phyloP scores from a whole-genome alignment of 768 basidiomycete genomes.

The Amylocystis lapponica region DNA sequence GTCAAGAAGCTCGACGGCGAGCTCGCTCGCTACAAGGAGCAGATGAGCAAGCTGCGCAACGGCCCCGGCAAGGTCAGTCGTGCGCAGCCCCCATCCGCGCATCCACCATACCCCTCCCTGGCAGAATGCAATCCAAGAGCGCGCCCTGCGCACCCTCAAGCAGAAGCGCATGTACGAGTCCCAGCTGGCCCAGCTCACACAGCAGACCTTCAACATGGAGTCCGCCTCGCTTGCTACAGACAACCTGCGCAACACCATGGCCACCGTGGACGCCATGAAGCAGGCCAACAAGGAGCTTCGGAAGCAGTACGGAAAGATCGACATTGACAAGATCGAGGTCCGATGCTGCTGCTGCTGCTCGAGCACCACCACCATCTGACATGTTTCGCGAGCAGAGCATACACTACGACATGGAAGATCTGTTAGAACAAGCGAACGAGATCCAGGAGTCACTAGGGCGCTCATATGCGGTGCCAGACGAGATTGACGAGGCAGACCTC shows the following conservation, averaged over 20 bases:
- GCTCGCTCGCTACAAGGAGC: slow-evolving; percentile 86
- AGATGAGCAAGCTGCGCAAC: slow-evolving; percentile 88
- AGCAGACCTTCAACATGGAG: slow-evolving; percentile 99
- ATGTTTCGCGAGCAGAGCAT: slow-evolving; percentile 60
- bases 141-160: slow-evolving; percentile 88
- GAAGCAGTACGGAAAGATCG: slow-evolving; percentile 95
- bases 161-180: slow-evolving; percentile 96
- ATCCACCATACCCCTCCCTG: not conserved
- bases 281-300: slow-evolving; percentile 92
- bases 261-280: slow-evolving; percentile 95
- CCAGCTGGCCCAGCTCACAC: slow-evolving; percentile 84
- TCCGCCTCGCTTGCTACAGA: slow-evolving; percentile 94
- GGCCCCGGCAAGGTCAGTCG: slow-evolving; percentile 87
- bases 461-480: slow-evolving; percentile 95
- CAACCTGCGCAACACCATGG: slow-evolving; percentile 98
- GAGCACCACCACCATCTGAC: not conserved
- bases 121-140: slow-evolving; percentile 86
- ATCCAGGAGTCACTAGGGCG: slow-evolving; percentile 92
- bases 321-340: slow-evolving; percentile 98
- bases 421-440: slow-evolving; percentile 95
- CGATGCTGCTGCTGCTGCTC: slow-evolving; percentile 13
- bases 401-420: slow-evolving; percentile 97
- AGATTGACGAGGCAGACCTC: slow-evolving; percentile 94
- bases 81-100: not conserved
- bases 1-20: slow-evolving; percentile 95